Conservation (phyloP, 176 grass and related monocot species). For the Luzula sylvatica region DNA sequence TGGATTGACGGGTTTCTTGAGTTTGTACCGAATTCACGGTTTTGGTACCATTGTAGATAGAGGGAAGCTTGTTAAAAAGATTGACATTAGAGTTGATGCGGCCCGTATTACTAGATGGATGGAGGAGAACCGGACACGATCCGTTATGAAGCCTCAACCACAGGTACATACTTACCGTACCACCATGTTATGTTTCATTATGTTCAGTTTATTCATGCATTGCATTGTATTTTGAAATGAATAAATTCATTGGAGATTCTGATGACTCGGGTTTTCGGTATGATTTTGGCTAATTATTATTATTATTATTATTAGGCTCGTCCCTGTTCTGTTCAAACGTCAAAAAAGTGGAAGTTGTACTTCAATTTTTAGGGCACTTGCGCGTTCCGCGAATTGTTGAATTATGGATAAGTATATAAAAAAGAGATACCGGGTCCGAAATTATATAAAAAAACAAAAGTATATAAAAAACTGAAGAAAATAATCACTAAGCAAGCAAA, state of each 20-base stretch:
- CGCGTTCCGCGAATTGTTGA: no score
- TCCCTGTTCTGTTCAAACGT: no score
- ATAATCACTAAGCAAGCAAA: no score
- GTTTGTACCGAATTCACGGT: constrained; percentile 2
- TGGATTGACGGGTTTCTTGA: constrained; percentile 1
- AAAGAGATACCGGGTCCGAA: no score
- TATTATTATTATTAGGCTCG: background rate
- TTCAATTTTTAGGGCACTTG: no score
- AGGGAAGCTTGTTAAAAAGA: constrained; percentile 20
- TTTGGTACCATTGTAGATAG: constrained; percentile 7
- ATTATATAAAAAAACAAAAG: no score
- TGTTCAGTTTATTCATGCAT: background rate
- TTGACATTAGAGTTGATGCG: background rate
- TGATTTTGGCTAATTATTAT: no score
- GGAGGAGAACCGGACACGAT: constrained; percentile 10
- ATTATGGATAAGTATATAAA: no score
- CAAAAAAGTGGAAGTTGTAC: background rate
- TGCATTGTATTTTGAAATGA: background rate
- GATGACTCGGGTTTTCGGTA: background rate
- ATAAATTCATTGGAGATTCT: background rate
- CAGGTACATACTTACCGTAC: no score
- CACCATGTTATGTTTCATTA: background rate
- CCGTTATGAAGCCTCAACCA: background rate
- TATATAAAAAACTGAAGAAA: no score
- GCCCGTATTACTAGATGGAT: constrained; percentile 5